Percentiles rank a stretch among this genome's conserved stretches.
Evolutionary conservation across 805 yeast genomes (phyloP).

Genomic region (Kodamaea sagamina): DNA sequence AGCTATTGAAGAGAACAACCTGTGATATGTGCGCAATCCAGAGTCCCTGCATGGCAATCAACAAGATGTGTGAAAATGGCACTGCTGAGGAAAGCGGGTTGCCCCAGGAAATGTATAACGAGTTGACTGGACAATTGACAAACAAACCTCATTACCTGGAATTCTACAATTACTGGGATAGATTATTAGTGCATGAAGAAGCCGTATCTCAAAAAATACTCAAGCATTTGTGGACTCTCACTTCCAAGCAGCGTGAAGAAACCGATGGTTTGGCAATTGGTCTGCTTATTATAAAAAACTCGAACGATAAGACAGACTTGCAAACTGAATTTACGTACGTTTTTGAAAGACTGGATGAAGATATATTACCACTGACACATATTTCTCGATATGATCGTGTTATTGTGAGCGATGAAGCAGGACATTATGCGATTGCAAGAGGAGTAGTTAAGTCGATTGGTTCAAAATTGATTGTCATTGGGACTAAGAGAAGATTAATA

Average conservation of each 20-base stretch:
- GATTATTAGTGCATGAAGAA: slow-evolving; percentile 72
- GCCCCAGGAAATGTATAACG: slow-evolving; percentile 46
- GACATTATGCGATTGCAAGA: slow-evolving; percentile 70
- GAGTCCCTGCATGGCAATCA: slow-evolving; percentile 63
- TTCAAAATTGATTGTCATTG: slow-evolving; percentile 45
- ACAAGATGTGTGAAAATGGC: slow-evolving; percentile 62
- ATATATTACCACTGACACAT: slow-evolving; percentile 40
- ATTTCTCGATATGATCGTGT: slow-evolving; percentile 61
- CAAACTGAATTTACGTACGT: slow-evolving; percentile 46
- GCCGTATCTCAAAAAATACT: slow-evolving; percentile 51
- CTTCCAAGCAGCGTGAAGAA: slow-evolving; percentile 60
- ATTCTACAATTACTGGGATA: slow-evolving; percentile 76
- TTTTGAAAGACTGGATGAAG: slow-evolving; percentile 41
- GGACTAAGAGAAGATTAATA: slow-evolving; percentile 56
- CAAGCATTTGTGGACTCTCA: slow-evolving; percentile 68
- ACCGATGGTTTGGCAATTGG: slow-evolving; percentile 61
- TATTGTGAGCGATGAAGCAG: slow-evolving; percentile 75
- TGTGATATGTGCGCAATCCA: slow-evolving; percentile 65
- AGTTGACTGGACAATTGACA: slow-evolving; percentile 52
- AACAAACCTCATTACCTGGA: slow-evolving; percentile 41
- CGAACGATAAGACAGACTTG: slow-evolving; percentile 23
- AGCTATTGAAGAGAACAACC: slow-evolving; percentile 48
- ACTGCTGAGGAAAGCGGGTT: slow-evolving; percentile 55
- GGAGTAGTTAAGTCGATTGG: slow-evolving; percentile 56
- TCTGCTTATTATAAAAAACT: slow-evolving; percentile 42